These are phyloP conservation scores for Ceratobasidium sp. DNA, from an alignment of 1,284 basidiomycete species.

Conservation along the genomic window DNA sequence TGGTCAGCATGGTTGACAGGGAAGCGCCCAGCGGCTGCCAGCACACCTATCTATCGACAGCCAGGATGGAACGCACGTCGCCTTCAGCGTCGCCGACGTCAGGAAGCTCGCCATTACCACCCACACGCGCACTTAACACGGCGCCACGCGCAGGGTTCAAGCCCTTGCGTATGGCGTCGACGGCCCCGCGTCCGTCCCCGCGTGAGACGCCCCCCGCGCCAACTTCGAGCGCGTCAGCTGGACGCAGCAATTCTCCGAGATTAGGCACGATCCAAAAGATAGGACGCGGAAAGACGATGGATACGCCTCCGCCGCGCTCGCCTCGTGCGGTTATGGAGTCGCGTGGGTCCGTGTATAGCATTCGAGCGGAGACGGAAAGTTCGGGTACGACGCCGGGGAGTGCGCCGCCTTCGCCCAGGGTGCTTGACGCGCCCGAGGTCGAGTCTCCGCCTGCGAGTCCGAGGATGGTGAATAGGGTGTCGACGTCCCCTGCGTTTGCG, in stretches of 20 bases:
- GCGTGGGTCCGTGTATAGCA: constrained; percentile 28
- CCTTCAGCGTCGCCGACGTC: constrained; percentile 31
- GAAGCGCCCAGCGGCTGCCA: constrained; percentile 28
- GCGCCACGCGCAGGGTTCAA: constrained; percentile 18
- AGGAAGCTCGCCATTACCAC: background rate
- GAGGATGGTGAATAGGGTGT: constrained; percentile 32
- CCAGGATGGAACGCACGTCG: constrained; percentile 15
- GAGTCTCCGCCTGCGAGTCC: constrained; percentile 37
- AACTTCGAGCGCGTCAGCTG: background rate
- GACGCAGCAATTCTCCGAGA: constrained; percentile 31
- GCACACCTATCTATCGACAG: constrained; percentile 24
- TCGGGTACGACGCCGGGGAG: constrained; percentile 18
- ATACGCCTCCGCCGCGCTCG: constrained; percentile 10
- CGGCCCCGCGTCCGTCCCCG: background rate
- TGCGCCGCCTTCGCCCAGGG: background rate
- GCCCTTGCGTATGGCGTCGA: constrained; percentile 40
- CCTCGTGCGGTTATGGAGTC: constrained; percentile 8
- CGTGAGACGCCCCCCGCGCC: constrained; percentile 6
- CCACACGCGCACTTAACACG: constrained; percentile 20
- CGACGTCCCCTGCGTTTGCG: constrained; percentile 33
- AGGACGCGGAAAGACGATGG: constrained; percentile 39
- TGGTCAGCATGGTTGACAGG: too few relatives aligned
- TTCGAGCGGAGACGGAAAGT: constrained; percentile 35
- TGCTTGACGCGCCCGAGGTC: constrained; percentile 15
- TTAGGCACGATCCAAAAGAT: constrained; percentile 43